These are phyloP conservation scores for Botryotinia globosa DNA, from an alignment of 2,329 filamentous ascomycete species.

Conservation along the genomic window DNA sequence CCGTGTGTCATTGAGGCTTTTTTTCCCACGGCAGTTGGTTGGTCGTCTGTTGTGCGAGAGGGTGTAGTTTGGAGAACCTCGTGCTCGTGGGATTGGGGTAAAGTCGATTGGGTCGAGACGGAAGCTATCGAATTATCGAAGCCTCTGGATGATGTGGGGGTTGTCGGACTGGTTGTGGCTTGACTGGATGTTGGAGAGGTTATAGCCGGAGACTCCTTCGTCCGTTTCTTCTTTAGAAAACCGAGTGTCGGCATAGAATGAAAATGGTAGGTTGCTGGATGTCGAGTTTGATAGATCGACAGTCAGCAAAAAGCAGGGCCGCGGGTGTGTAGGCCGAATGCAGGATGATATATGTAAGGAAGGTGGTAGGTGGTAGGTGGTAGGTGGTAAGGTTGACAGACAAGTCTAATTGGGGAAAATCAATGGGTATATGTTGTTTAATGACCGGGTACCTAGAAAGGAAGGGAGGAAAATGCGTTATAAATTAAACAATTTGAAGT, in stretches of 20 bases:
- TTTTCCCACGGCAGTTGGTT: slow-evolving; percentile 35
- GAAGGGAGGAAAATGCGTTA: background rate
- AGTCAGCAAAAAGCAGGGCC: slow-evolving; percentile 26
- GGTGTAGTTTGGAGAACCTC: slow-evolving; percentile 32
- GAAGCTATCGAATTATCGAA: slow-evolving; percentile 45
- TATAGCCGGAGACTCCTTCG: slow-evolving; percentile 74
- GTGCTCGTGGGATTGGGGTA: slow-evolving; percentile 33
- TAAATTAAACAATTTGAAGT: background rate
- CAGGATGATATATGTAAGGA: slow-evolving; percentile 26
- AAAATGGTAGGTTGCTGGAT: slow-evolving; percentile 29
- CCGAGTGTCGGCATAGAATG: slow-evolving; percentile 84
- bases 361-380: background rate
- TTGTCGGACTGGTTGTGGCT: slow-evolving; percentile 58
- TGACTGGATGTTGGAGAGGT: slow-evolving; percentile 66
- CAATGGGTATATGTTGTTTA: background rate
- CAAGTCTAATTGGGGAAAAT: background rate
- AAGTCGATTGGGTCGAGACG: slow-evolving; percentile 40
- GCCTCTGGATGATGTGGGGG: slow-evolving; percentile 54
- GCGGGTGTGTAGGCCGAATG: slow-evolving; percentile 30
- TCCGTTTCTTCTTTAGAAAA: slow-evolving; percentile 98
- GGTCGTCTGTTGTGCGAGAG: slow-evolving; percentile 32
- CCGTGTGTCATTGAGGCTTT: slow-evolving; percentile 38
- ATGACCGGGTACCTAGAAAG: background rate
- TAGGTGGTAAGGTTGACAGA: background rate
- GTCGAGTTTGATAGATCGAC: slow-evolving; percentile 33